Conservation (phyloP, 2,329 filamentous ascomycete species). For the Trichoderma sp. region DNA sequence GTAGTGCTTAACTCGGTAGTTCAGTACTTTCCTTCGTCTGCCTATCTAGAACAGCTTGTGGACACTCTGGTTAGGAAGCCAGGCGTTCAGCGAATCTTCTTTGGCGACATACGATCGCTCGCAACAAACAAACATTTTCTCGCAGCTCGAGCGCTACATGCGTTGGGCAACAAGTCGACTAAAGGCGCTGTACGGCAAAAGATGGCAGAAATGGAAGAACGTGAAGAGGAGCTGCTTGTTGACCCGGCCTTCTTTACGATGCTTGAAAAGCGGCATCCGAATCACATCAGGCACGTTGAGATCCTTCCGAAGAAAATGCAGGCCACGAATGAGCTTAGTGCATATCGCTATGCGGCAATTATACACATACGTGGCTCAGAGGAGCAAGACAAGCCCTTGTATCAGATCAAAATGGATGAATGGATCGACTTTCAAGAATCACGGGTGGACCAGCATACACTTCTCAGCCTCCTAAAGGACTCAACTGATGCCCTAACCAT, state of each 20-base stretch:
- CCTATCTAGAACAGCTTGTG: slow-evolving; percentile 31
- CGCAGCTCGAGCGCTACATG: slow-evolving; percentile 19
- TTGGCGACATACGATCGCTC: slow-evolving; percentile 31
- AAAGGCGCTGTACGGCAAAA: slow-evolving; percentile 21
- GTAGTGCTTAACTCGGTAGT: slow-evolving; percentile 35
- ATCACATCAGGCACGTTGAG: slow-evolving; percentile 15
- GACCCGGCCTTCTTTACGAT: slow-evolving; percentile 34
- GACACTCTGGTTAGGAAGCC: slow-evolving; percentile 22
- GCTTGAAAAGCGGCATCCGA: slow-evolving; percentile 26
- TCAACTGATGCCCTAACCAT: neutral
- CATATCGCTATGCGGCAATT: slow-evolving; percentile 15
- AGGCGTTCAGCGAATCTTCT: slow-evolving; percentile 26
- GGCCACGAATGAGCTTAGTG: slow-evolving; percentile 17
- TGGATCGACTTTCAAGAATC: slow-evolving; percentile 31
- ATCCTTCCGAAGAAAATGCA: slow-evolving; percentile 22
- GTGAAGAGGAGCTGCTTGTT: slow-evolving; percentile 31
- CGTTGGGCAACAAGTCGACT: neutral
- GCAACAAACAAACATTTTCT: slow-evolving; percentile 29
- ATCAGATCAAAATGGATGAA: slow-evolving; percentile 15
- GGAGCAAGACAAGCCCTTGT: neutral
- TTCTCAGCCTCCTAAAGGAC: slow-evolving; percentile 25
- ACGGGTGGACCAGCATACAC: slow-evolving; percentile 19
- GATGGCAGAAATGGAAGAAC: slow-evolving; percentile 25
- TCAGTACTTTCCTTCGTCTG: slow-evolving; percentile 35
- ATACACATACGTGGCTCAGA: neutral